phyloP scores from a whole-genome alignment of 2,329 filamentous ascomycete species.

The Ceratocystis papillata region DNA sequence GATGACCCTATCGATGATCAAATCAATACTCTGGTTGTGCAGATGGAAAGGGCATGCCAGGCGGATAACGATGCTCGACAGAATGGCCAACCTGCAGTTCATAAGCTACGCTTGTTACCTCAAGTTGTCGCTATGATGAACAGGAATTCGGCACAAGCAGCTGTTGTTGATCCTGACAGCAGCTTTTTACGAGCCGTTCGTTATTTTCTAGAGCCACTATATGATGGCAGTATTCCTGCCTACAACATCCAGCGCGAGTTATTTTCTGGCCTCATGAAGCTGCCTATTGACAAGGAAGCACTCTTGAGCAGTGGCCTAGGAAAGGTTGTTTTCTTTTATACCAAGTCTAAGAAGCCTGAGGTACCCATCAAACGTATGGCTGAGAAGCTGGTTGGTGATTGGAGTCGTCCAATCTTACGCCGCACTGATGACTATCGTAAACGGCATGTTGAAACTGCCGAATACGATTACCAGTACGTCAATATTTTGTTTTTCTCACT shows the following conservation, averaged over 20 bases:
- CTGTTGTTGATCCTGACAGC: constrained; percentile 84
- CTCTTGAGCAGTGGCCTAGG: constrained; percentile 86
- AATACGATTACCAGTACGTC: constrained; percentile 53
- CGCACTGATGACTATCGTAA: constrained; percentile 92
- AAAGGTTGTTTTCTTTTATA: constrained; percentile 95
- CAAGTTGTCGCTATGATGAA: constrained; percentile 82
- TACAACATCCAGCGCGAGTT: constrained; percentile 97
- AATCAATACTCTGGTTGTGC: constrained; percentile 73
- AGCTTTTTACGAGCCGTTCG: constrained; percentile 91
- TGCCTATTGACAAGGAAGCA: constrained; percentile 84
- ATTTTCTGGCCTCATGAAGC: constrained; percentile 64
- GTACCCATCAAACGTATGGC: constrained; percentile 84
- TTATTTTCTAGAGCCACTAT: constrained; percentile 92
- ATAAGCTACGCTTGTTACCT: constrained; percentile 88
- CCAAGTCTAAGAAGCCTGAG: constrained; percentile 84
- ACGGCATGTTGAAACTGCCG: constrained; percentile 53
- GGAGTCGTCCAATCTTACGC: constrained; percentile 89
- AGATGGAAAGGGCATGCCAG: constrained; percentile 84
- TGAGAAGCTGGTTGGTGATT: constrained; percentile 83
- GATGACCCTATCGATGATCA: constrained; percentile 84
- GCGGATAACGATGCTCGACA: constrained; percentile 74
- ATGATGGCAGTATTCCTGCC: constrained; percentile 84
- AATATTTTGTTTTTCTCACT: constrained; percentile 17
- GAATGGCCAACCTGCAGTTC: constrained; percentile 67
- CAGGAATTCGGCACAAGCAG: constrained; percentile 73